Conservation (phyloP, 768 basidiomycete species). For the Suillus fuscotomentosus region DNA sequence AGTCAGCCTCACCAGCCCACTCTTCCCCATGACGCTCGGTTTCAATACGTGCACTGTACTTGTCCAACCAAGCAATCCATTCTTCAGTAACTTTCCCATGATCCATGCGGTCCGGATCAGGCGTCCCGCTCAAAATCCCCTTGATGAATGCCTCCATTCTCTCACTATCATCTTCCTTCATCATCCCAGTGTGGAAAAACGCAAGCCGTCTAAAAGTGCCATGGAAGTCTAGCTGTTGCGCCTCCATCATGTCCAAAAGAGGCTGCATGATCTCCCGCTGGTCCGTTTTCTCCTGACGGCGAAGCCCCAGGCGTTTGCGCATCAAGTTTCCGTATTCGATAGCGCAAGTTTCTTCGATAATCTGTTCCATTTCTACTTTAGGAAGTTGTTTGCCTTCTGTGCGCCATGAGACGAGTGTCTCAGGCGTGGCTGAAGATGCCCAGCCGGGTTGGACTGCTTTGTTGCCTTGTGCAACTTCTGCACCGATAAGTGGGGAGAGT, state of each 20-base stretch:
- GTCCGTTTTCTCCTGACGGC: conserved; percentile 53
- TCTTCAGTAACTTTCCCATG: conserved; percentile 44
- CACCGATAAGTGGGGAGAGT: conserved; percentile 83
- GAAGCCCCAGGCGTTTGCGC: conserved; percentile 82
- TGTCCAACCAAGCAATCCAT: conserved; percentile 63
- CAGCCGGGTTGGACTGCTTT: conserved; percentile 54
- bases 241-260: conserved; percentile 72
- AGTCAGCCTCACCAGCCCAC: conserved; percentile 39
- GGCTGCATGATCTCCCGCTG: conserved; percentile 59
- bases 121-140: conserved; percentile 44
- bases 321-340: conserved; percentile 67
- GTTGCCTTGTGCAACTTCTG: conserved; percentile 59
- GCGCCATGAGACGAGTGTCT: conserved; percentile 62
- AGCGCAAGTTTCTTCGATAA: conserved; percentile 57
- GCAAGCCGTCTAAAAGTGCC: conserved; percentile 75
- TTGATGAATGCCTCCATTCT: conserved; percentile 42
- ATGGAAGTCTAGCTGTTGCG: conserved; percentile 83
- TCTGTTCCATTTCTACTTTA: conserved; percentile 58
- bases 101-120: conserved; percentile 46
- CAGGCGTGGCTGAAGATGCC: conserved; percentile 52
- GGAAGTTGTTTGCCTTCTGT: conserved; percentile 50
- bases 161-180: conserved; percentile 18
- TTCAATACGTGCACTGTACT: conserved; percentile 58
- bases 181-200: conserved; percentile 51
- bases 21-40: conserved; percentile 41